phyloP scores from a whole-genome alignment of 2,329 filamentous ascomycete genomes.

The Exophiala sp. region DNA sequence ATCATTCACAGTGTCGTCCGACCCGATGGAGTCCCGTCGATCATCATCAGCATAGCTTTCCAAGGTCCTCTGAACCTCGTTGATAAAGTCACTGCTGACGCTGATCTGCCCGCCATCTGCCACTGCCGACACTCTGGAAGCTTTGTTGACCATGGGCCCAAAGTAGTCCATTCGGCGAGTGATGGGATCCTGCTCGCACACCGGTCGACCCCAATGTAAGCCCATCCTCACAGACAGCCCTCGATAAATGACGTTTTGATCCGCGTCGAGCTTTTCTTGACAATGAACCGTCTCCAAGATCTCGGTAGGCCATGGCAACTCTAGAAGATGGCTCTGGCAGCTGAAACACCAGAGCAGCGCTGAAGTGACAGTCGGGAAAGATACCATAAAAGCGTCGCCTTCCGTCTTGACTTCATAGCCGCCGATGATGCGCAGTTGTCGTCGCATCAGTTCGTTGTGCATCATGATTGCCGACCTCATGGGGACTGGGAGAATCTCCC shows the following conservation, averaged over 20 bases:
- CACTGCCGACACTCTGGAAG: slow-evolving; percentile 85
- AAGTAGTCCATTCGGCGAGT: slow-evolving; percentile 99
- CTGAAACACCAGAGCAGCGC: slow-evolving; percentile 95
- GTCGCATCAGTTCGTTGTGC: slow-evolving; percentile 94
- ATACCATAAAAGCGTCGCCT: slow-evolving; percentile 99
- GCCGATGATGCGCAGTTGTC: slow-evolving; percentile 85
- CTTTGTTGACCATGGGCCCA: slow-evolving; percentile 97
- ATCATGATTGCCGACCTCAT: slow-evolving; percentile 97
- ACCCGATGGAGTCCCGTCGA: slow-evolving; percentile 59
- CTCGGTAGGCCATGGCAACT: slow-evolving; percentile 88
- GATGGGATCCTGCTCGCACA: slow-evolving; percentile 92
- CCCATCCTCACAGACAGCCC: slow-evolving; percentile 96
- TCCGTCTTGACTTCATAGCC: slow-evolving; percentile 99
- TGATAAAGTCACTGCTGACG: slow-evolving; percentile 94
- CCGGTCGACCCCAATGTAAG: slow-evolving; percentile 88
- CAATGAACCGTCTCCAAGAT: slow-evolving; percentile 82
- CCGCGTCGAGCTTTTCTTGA: slow-evolving; percentile 73
- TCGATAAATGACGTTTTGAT: slow-evolving; percentile 84
- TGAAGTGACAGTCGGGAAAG: slow-evolving; percentile 91
- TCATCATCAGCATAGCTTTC: slow-evolving; percentile 86
- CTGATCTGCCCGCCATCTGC: slow-evolving; percentile 96
- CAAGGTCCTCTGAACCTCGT: slow-evolving; percentile 84
- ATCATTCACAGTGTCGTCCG: slow-evolving; percentile 69
- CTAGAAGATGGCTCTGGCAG: slow-evolving; percentile 79
- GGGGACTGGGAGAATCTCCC: slow-evolving; percentile 89